Conservation (phyloP, 768 basidiomycete genomes). For the Epithele typhae region DNA sequence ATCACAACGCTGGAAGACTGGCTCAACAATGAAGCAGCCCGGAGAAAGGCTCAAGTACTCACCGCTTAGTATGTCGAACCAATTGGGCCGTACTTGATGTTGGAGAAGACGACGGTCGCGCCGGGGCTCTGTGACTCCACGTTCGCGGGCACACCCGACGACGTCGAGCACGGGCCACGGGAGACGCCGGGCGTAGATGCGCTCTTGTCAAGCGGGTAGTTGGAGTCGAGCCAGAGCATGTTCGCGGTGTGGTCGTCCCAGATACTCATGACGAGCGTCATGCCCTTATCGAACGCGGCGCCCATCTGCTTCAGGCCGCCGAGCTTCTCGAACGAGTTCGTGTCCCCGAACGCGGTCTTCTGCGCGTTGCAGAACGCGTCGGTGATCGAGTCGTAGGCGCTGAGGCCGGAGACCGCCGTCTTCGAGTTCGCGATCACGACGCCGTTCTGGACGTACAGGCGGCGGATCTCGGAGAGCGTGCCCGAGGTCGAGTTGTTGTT, state of each 20-base stretch:
- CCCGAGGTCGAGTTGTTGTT: conserved; percentile 40
- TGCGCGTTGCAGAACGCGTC: conserved; percentile 42
- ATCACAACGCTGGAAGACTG: too few species aligned
- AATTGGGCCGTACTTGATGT: conserved; percentile 48
- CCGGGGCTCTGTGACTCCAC: conserved; percentile 35
- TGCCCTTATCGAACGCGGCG: conserved; percentile 33
- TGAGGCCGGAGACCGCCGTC: conserved; percentile 41
- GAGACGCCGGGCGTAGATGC: conserved; percentile 36
- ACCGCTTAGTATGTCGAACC: conserved; percentile 35
- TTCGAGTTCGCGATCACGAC: conserved; percentile 49
- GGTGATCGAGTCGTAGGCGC: conserved; percentile 43
- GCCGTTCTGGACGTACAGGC: conserved; percentile 53
- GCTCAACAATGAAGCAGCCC: too few species aligned
- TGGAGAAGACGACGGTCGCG: conserved; percentile 45
- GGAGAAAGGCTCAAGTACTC: too few species aligned
- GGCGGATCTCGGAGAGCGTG: conserved; percentile 49
- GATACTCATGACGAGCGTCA: conserved; percentile 43
- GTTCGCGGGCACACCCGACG: conserved; percentile 39
- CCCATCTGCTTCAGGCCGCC: conserved; percentile 37
- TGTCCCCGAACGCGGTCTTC: conserved; percentile 43
- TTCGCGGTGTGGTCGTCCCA: conserved; percentile 50
- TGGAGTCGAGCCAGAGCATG: conserved; percentile 19
- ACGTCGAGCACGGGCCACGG: conserved; percentile 46
- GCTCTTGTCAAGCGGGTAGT: conserved; percentile 15
- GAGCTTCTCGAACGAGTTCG: conserved; percentile 35